phyloP scores from a whole-genome alignment of 1,139 yeast genomes.

The Hemisphaericaspora xylanilytica region DNA sequence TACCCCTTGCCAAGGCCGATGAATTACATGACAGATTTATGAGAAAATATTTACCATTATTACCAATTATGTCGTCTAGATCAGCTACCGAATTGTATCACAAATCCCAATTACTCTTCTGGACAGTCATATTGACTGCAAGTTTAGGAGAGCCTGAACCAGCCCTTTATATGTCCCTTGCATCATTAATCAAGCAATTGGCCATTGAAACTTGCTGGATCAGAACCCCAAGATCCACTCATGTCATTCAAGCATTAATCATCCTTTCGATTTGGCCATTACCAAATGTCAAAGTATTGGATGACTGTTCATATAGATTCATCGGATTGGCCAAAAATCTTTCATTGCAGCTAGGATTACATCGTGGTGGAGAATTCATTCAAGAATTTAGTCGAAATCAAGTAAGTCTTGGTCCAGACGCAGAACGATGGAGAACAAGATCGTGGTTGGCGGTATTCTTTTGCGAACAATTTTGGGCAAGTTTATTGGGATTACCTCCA shows the following conservation, averaged over 20 bases:
- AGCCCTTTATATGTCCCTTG: constrained; percentile 68
- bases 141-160: constrained; percentile 88
- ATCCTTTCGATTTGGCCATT: constrained; percentile 88
- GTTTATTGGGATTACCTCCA: constrained; percentile 84
- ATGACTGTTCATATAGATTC: constrained; percentile 87
- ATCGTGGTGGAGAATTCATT: constrained; percentile 83
- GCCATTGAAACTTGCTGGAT: constrained; percentile 95
- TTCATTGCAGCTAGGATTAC: constrained; percentile 87
- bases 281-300: constrained; percentile 89
- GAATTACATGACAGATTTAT: constrained; percentile 71
- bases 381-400: constrained; percentile 90
- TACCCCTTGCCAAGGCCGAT: constrained; percentile 65
- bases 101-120: constrained; percentile 80
- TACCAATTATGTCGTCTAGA: constrained; percentile 74
- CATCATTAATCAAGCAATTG: constrained; percentile 76
- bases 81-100: constrained; percentile 77
- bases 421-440: constrained; percentile 92
- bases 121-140: constrained; percentile 89
- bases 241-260: constrained; percentile 83
- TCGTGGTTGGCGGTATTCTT: constrained; percentile 90
- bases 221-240: constrained; percentile 89
- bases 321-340: constrained; percentile 82
- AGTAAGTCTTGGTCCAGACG: constrained; percentile 78
- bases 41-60: constrained; percentile 64
- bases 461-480: constrained; percentile 89